A percentile compares a stretch with the other conserved stretches of the same genome.
phyloP scores from a whole-genome alignment of 192 early-diverging fungal genomes.

The Martensiomyces pterosporus region DNA sequence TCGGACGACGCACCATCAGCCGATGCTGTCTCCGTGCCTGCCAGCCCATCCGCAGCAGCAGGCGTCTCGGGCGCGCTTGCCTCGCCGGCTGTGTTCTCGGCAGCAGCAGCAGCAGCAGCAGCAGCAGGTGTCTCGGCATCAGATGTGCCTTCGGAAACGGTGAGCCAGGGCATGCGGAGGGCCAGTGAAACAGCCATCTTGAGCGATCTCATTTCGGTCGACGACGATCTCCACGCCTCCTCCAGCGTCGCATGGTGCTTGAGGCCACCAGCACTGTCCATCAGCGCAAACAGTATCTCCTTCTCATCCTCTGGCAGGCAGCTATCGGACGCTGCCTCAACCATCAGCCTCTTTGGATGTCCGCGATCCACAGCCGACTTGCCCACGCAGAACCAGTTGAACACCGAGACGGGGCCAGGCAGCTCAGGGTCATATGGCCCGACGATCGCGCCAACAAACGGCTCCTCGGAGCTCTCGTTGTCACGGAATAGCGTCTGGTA shows the following conservation, averaged over 20 bases:
- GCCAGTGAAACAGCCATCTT: constrained; percentile 68
- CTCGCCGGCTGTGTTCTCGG: neutral
- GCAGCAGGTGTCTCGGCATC: neutral
- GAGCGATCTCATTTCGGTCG: constrained; percentile 60
- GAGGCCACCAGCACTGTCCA: constrained; percentile 53
- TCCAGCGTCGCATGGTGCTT: constrained; percentile 59
- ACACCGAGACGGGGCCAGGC: constrained; percentile 67
- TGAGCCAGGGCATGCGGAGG: constrained; percentile 71
- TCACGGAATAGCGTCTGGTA: constrained; percentile 79
- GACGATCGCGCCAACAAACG: constrained; percentile 90
- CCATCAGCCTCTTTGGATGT: constrained; percentile 61
- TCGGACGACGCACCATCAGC: constrained; percentile 8
- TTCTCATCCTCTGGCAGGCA: constrained; percentile 50
- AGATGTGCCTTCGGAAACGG: constrained; percentile 11
- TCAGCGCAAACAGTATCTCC: constrained; percentile 53
- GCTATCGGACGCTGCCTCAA: constrained; percentile 53
- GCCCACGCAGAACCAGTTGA: constrained; percentile 86
- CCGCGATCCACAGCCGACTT: constrained; percentile 53
- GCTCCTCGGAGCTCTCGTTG: constrained; percentile 50
- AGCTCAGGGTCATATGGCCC: constrained; percentile 81
- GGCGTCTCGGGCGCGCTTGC: neutral
- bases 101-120: neutral
- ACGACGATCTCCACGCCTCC: constrained; percentile 72
- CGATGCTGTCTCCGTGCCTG: neutral
- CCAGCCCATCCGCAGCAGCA: no score